Base-by-base conservation (phyloP, 768 basidiomycete species). In the Pleurotus citrinopileatus region DNA sequence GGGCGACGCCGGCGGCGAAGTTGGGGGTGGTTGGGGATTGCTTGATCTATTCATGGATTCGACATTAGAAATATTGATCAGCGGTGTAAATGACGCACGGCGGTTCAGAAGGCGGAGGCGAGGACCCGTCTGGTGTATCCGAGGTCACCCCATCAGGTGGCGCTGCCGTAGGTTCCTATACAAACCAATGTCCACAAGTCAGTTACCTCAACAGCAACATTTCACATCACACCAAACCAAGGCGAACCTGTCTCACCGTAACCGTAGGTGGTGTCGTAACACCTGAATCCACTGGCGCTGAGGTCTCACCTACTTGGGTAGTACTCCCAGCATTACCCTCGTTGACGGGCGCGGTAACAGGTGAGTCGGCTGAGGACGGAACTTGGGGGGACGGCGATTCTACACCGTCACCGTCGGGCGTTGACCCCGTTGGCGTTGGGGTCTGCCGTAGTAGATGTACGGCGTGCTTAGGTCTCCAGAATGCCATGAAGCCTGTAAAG, bases 201-300 rank as follows among this genome's bases (percentile, higher is more conserved):
- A 40, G 22, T 37, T 10, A 37, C 37, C 34, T 32, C n/a, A n/a
- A 32, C 28, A 10, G 27, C n/a, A 17, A 17, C n/a, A 4, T n/a
- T 32, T 37, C 34, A 19, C 15, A 13, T 15, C n/a, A 51, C 34
- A 10, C 12, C 9, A 19, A 17, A 19, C 5, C 6, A 19, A 12
- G 23, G 48, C 48, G 48, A 51, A 51, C 48, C 48, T 51, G 48
- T 51, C 48, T 51, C 48, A 51, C 48, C 48, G 48, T 36, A 23
- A 37, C 17, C 45, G 27, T 17, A 27, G 45, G 45, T 17, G 17
- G 28, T 15, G 25, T 17, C n/a, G 20, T 15, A 15, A 15, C 25
- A 47, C 45, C 27, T 47, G 45, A 15, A 26, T 22, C 25, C 13
- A 15, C 9, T 15, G 20, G 6, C 13, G n/a, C 15, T 9, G 45